These are phyloP conservation scores for Hemileia vastatrix DNA, from an alignment of 1,284 basidiomycete genomes.

Conservation along the genomic window DNA sequence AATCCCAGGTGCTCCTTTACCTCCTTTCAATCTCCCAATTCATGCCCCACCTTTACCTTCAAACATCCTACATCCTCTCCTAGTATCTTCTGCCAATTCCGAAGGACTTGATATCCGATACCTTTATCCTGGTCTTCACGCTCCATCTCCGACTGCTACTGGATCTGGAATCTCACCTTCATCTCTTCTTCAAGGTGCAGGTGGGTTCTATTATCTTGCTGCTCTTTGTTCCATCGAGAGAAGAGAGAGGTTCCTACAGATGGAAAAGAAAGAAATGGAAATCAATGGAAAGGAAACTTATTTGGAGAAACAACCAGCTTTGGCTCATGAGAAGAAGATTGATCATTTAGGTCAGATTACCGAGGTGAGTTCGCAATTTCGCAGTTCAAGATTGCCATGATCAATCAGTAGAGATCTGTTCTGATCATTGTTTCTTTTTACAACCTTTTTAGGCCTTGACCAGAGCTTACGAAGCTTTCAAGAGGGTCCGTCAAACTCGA, in stretches of 20 bases:
- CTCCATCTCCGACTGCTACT: too few relatives aligned
- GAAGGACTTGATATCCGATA: constrained; percentile 42
- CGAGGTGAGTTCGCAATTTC: constrained; percentile 53
- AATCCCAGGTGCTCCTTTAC: constrained; percentile 52
- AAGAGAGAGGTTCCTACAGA: constrained; percentile 57
- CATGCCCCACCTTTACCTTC: too few relatives aligned
- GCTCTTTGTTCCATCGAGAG: constrained; percentile 69
- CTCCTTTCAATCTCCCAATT: constrained; percentile 55
- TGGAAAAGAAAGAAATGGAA: constrained; percentile 39
- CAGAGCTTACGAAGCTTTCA: constrained; percentile 78
- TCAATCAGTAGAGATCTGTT: too few relatives aligned
- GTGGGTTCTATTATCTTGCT: constrained; percentile 79
- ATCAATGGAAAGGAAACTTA: constrained; percentile 10
- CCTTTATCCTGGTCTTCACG: too few relatives aligned
- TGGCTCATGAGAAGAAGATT: constrained; percentile 77
- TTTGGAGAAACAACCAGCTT: constrained; percentile 46
- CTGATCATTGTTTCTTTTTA: too few relatives aligned
- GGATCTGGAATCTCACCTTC: constrained; percentile 42
- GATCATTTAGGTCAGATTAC: constrained; percentile 69
- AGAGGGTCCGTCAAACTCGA: constrained; percentile 59
- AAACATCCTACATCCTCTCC: constrained; percentile 37
- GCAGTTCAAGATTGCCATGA: not conserved
- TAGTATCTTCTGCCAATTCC: too few relatives aligned
- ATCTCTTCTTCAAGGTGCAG: constrained; percentile 67
- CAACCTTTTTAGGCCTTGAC: constrained; percentile 68